Conservation (phyloP, 78 protist genomes). For the Dictyostelium purpureum region DNA sequence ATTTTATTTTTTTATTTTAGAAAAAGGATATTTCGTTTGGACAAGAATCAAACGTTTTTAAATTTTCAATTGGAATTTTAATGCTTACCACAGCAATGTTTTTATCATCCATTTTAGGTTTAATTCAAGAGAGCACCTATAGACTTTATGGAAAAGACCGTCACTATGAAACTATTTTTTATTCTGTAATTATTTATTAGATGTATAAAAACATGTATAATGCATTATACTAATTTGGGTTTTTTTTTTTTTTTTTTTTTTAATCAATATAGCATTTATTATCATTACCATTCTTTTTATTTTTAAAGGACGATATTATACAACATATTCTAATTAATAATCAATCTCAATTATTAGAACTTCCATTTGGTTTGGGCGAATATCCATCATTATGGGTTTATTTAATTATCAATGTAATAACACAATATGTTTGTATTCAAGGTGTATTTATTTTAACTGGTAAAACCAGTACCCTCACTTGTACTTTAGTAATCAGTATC, state of each 20-base stretch:
- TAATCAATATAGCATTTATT: slow-evolving; percentile 34
- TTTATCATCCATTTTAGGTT: slow-evolving; percentile 59
- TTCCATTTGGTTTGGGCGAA: background rate
- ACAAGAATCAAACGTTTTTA: background rate
- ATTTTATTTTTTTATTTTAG: background rate
- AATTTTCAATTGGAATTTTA: slow-evolving; percentile 44
- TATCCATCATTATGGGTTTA: slow-evolving; percentile 71
- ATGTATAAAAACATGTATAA: too few species aligned
- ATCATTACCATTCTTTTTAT: slow-evolving; percentile 67
- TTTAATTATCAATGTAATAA: slow-evolving; percentile 45
- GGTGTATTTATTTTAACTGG: slow-evolving; percentile 80
- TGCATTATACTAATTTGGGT: too few species aligned
- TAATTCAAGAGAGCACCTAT: slow-evolving; percentile 70
- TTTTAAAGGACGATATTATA: slow-evolving; percentile 28
- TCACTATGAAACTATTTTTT: slow-evolving; percentile 56
- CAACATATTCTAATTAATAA: slow-evolving; percentile 31
- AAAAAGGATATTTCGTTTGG: slow-evolving; percentile 9
- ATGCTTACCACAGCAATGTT: slow-evolving; percentile 78
- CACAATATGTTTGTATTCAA: slow-evolving; percentile 62
- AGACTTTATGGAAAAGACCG: slow-evolving; percentile 48
- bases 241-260: background rate
- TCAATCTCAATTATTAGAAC: slow-evolving; percentile 16
- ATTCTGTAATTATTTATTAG: slow-evolving; percentile 25
- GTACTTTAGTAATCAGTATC: slow-evolving; percentile 71
- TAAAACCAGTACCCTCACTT: slow-evolving; percentile 67